Percentiles rank a stretch among this genome's conserved stretches.
These are phyloP conservation scores for Citrullus colocynthis DNA, from an alignment of 306 rosid genomes.

Conservation along the genomic window DNA sequence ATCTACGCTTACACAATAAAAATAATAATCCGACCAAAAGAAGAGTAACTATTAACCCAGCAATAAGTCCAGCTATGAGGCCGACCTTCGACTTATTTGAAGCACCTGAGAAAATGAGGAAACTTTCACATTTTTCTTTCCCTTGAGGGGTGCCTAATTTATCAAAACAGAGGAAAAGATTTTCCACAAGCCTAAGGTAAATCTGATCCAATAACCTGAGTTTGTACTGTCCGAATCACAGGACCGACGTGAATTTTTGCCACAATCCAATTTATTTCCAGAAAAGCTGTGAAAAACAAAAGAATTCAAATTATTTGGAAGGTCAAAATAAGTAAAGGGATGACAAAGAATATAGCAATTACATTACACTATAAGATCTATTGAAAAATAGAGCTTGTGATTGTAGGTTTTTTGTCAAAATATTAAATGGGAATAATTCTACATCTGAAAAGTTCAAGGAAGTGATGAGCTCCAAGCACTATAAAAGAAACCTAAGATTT, in stretches of 20 bases:
- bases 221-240: constrained; percentile 38
- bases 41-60: constrained; percentile 35
- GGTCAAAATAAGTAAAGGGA: neutral
- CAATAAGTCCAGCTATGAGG: constrained; percentile 55
- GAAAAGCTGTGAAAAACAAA: constrained; percentile 52
- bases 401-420: too few species aligned
- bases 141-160: neutral
- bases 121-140: constrained; percentile 6
- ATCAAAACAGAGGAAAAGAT: neutral
- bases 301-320: neutral
- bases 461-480: too few species aligned
- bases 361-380: neutral
- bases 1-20: constrained; percentile 46
- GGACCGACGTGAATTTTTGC: constrained; percentile 21
- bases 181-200: constrained; percentile 2
- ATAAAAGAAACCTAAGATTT: too few species aligned
- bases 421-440: too few species aligned
- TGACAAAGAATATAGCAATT: neutral
- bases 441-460: too few species aligned
- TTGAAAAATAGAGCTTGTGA: neutral
- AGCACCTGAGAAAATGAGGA: constrained; percentile 31
- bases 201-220: constrained; percentile 46
- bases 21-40: constrained; percentile 40
- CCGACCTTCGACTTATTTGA: constrained; percentile 47
- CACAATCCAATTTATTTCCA: constrained; percentile 74